These are phyloP conservation scores for Chenopodium quinoa DNA, from an alignment of 148 eudicot genomes.

Conservation along the genomic window DNA sequence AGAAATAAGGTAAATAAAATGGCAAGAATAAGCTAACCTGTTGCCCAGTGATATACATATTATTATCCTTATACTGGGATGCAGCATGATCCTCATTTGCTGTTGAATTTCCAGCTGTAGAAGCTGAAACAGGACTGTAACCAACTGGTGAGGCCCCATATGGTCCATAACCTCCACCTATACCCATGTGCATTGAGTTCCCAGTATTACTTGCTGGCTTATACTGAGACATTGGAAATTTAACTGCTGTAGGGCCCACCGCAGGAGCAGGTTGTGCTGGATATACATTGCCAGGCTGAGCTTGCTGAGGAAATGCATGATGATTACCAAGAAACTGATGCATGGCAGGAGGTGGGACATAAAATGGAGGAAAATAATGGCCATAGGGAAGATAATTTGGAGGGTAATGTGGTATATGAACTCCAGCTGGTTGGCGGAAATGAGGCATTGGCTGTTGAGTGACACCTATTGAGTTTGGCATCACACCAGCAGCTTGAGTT, in stretches of 20 bases:
- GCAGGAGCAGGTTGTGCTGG: constrained; percentile 56
- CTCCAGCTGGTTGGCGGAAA: constrained; percentile 73
- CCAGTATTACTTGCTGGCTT: constrained; percentile 58
- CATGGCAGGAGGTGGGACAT: constrained; percentile 63
- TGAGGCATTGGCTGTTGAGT: constrained; percentile 69
- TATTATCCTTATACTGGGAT: constrained; percentile 71
- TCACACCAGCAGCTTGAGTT: constrained; percentile 63
- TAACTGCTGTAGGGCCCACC: constrained; percentile 33
- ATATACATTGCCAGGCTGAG: constrained; percentile 61
- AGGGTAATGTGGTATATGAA: constrained; percentile 76
- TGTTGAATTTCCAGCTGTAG: constrained; percentile 53
- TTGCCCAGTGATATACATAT: constrained; percentile 61
- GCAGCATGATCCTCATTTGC: constrained; percentile 63
- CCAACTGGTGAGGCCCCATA: constrained; percentile 59
- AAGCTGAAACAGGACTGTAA: constrained; percentile 45
- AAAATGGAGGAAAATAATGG: constrained; percentile 64
- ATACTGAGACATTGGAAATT: constrained; percentile 68
- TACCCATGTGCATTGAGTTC: constrained; percentile 53
- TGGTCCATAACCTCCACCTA: constrained; percentile 60
- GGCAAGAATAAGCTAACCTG: constrained; percentile 54
- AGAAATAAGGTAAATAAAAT: background rate
- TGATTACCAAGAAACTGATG: constrained; percentile 71
- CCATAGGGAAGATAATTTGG: constrained; percentile 68
- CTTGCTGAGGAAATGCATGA: constrained; percentile 68
- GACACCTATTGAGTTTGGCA: constrained; percentile 59